Evolutionary conservation across 768 basidiomycete species (phyloP).

Genomic region (Tricholoma furcatifolium): DNA sequence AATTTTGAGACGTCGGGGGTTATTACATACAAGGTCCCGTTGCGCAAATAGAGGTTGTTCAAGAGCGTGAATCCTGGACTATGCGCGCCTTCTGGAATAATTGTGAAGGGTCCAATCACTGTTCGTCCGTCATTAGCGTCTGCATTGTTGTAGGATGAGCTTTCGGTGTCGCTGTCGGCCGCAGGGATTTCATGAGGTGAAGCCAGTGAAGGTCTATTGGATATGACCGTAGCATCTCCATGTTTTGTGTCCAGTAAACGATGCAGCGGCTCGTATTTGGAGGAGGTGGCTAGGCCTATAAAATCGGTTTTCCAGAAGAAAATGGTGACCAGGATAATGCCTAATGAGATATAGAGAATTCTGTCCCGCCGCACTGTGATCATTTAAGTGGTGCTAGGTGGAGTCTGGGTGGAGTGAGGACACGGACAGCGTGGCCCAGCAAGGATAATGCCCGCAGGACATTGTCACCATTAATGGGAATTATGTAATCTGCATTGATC

Average conservation of each 20-base stretch:
- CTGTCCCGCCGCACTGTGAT: constrained; percentile 10
- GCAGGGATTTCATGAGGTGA: too few species aligned
- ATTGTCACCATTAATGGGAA: too few species aligned
- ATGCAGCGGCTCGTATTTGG: too few species aligned
- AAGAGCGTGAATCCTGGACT: constrained; percentile 76
- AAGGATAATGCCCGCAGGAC: too few species aligned
- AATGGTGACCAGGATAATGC: constrained; percentile 1
- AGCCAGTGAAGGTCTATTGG: neutral
- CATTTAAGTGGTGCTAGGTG: too few species aligned
- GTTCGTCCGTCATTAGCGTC: neutral
- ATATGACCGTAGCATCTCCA: neutral
- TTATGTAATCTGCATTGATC: too few species aligned
- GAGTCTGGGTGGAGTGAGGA: neutral
- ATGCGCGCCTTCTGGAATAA: constrained; percentile 35
- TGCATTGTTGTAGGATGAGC: neutral
- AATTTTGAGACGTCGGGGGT: constrained; percentile 38
- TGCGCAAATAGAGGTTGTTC: constrained; percentile 69
- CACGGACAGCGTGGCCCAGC: too few species aligned
- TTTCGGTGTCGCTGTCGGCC: neutral
- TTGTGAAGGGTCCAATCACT: constrained; percentile 17
- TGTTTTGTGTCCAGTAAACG: neutral
- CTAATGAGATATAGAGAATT: neutral
- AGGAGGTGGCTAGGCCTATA: too few species aligned
- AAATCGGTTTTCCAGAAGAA: constrained; percentile 11
- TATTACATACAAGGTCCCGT: constrained; percentile 70